These are phyloP conservation scores for Fusarium sublunatum DNA, from an alignment of 2,329 filamentous ascomycete genomes.

Conservation along the genomic window DNA sequence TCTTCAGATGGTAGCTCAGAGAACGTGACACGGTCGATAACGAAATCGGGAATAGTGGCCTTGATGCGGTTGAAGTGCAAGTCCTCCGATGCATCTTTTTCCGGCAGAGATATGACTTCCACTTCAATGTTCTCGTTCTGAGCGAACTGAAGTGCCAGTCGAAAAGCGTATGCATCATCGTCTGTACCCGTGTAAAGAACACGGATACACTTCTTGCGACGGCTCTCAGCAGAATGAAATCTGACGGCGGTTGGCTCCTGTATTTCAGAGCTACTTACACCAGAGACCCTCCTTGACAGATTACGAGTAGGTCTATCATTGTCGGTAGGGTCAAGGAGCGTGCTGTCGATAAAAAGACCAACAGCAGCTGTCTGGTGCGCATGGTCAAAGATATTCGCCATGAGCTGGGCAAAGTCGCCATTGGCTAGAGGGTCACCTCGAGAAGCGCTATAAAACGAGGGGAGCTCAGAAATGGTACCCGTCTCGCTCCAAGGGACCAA, in stretches of 20 bases:
- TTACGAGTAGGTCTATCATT: background rate
- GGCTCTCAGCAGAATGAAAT: slow-evolving; percentile 29
- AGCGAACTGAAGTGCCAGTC: slow-evolving; percentile 83
- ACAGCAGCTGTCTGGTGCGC: slow-evolving; percentile 7
- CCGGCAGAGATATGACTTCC: slow-evolving; percentile 16
- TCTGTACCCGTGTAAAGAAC: slow-evolving; percentile 84
- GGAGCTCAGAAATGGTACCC: slow-evolving; percentile 19
- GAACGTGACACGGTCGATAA: slow-evolving; percentile 12
- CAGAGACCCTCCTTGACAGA: slow-evolving; percentile 19
- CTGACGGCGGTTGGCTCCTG: slow-evolving; percentile 10
- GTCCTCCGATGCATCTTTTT: slow-evolving; percentile 4
- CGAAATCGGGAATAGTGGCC: slow-evolving; percentile 3
- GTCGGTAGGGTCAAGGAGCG: slow-evolving; percentile 16
- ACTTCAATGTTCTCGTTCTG: slow-evolving; percentile 62
- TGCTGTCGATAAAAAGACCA: slow-evolving; percentile 22
- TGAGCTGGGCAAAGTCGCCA: slow-evolving; percentile 22
- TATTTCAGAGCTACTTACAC: slow-evolving; percentile 10
- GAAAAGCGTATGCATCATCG: slow-evolving; percentile 84
- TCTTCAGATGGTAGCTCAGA: slow-evolving; percentile 29
- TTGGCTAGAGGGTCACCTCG: slow-evolving; percentile 26
- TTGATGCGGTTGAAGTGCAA: slow-evolving; percentile 14
- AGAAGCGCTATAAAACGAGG: slow-evolving; percentile 28
- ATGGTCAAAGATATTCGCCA: slow-evolving; percentile 24
- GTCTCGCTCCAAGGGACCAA: slow-evolving; percentile 82
- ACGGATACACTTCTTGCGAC: slow-evolving; percentile 75